Evolutionary conservation across 2,329 filamentous ascomycete species (phyloP).

Genomic region (Nemania sp.): DNA sequence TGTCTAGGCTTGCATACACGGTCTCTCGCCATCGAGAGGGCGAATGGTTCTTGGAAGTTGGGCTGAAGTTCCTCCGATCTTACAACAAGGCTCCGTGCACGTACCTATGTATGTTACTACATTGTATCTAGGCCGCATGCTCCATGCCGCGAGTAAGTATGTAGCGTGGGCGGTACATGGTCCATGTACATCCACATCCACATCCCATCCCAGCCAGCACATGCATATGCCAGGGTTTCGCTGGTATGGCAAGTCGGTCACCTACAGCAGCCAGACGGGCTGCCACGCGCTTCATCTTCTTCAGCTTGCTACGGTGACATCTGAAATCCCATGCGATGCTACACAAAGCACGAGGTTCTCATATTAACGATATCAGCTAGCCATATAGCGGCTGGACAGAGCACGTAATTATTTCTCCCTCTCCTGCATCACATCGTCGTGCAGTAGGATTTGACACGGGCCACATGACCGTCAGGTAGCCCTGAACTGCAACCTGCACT

Average conservation of each 20-base stretch:
- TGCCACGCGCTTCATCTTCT: slow-evolving; percentile 30
- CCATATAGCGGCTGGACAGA: slow-evolving; percentile 3
- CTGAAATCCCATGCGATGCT: slow-evolving; percentile 16
- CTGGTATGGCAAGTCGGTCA: not conserved
- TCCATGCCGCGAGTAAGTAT: not conserved
- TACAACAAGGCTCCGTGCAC: slow-evolving; percentile 11
- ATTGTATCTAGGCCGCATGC: no score
- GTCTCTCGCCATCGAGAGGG: not conserved
- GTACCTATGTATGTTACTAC: not conserved
- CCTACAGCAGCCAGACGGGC: slow-evolving; percentile 9
- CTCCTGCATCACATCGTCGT: slow-evolving; percentile 21
- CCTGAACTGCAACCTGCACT: slow-evolving; percentile 28
- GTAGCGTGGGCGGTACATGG: not conserved
- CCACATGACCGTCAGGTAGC: slow-evolving; percentile 26
- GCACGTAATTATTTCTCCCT: slow-evolving; percentile 1
- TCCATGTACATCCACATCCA: not conserved
- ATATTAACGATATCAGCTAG: slow-evolving; percentile 16
- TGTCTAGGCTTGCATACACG: not conserved
- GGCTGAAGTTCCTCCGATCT: slow-evolving; percentile 31
- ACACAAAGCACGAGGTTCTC: slow-evolving; percentile 23
- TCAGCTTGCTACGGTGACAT: slow-evolving; percentile 31
- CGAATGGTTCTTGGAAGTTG: slow-evolving; percentile 17
- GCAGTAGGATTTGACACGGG: slow-evolving; percentile 27
- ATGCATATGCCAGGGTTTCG: slow-evolving; percentile 1
- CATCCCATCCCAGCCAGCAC: not conserved